Evolutionary conservation across 345 rosid genomes (phyloP).

Genomic region (Heritiera fomes): DNA sequence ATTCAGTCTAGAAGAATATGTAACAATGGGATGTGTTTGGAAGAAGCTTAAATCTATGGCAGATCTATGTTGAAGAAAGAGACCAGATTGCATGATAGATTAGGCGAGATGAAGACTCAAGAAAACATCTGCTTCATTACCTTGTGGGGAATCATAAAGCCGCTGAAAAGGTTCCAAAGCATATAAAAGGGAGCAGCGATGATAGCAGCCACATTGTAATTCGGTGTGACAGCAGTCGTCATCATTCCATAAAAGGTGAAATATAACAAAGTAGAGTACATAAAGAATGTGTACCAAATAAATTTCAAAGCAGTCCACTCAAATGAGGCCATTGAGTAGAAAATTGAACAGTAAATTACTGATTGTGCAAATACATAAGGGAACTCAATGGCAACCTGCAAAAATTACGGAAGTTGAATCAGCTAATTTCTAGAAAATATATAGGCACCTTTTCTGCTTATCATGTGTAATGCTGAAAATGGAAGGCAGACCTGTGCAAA

Average conservation of each 20-base stretch:
- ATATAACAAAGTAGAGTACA: conserved; percentile 85
- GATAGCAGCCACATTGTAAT: conserved; percentile 88
- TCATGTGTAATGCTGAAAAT: background rate
- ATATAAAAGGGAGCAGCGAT: conserved; percentile 92
- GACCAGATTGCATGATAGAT: background rate
- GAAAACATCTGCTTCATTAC: conserved; percentile 38
- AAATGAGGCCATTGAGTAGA: conserved; percentile 90
- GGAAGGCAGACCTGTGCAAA: conserved; percentile 73
- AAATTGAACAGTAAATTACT: conserved; percentile 65
- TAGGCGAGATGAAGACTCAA: background rate
- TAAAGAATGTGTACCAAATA: conserved; percentile 86
- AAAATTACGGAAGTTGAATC: background rate
- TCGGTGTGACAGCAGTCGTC: conserved; percentile 96
- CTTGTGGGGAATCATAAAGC: conserved; percentile 94
- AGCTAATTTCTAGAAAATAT: conserved; percentile 1
- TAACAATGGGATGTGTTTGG: background rate
- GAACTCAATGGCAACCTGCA: conserved; percentile 88
- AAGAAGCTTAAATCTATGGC: background rate
- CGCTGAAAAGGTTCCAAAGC: conserved; percentile 99
- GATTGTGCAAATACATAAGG: conserved; percentile 88
- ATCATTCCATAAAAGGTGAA: conserved; percentile 98
- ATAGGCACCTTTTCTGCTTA: background rate
- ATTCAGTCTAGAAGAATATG: background rate
- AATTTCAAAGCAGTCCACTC: conserved; percentile 84
- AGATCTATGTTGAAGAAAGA: background rate